Conservation (phyloP, 1,284 basidiomycete species). For the Microbotryum scabiosae region DNA sequence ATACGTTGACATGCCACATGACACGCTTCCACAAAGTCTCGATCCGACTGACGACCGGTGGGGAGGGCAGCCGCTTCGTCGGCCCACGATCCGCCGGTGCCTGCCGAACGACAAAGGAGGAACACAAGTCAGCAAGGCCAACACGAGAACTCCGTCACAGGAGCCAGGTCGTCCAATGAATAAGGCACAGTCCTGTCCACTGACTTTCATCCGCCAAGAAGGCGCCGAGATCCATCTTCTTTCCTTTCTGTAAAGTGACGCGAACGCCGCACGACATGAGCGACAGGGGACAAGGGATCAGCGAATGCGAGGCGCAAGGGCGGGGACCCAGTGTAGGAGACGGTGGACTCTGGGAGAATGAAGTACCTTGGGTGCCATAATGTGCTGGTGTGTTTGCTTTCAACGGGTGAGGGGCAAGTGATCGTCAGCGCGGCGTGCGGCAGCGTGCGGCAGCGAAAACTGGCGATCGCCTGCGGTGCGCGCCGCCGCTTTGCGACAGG, state of each 20-base stretch:
- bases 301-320: not conserved
- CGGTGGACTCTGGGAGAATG: not conserved
- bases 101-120: conserved; percentile 41
- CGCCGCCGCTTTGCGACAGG: too few relatives aligned
- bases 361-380: conserved; percentile 23
- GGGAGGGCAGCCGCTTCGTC: conserved; percentile 88
- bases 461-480: too few relatives aligned
- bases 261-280: not conserved
- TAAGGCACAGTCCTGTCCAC: conserved; percentile 37
- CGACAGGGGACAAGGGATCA: not conserved
- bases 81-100: conserved; percentile 78
- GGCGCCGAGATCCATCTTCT: conserved; percentile 82
- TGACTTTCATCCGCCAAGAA: conserved; percentile 73
- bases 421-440: too few relatives aligned
- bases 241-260: conserved; percentile 52
- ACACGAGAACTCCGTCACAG: conserved; percentile 1
- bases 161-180: not conserved
- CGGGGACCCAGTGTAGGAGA: not conserved
- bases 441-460: too few relatives aligned
- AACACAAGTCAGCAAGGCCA: conserved; percentile 19
- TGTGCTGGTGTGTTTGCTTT: not conserved
- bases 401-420: too few relatives aligned
- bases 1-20: not conserved
- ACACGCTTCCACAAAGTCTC: conserved; percentile 26
- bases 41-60: conserved; percentile 63